Evolutionary conservation across 2,329 filamentous ascomycete species (phyloP).

Genomic region (Stemphylium vesicarium): DNA sequence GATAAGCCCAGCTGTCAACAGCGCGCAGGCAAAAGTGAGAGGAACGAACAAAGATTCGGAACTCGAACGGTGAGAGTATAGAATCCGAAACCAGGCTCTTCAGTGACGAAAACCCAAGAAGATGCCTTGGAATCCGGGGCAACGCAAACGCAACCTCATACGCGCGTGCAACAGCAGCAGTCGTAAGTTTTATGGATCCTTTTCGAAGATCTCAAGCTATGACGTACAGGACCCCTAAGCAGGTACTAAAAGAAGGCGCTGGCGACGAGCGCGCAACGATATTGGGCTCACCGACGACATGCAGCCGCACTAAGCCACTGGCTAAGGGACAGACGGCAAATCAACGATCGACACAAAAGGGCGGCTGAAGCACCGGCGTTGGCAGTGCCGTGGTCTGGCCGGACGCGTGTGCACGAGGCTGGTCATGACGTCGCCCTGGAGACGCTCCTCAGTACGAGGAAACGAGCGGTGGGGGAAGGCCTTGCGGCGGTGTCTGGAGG

Average conservation of each 20-base stretch:
- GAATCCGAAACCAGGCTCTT: constrained; percentile 5
- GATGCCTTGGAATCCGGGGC: constrained; percentile 4
- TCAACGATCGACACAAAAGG: constrained; percentile 10
- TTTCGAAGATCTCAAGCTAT: constrained; percentile 21
- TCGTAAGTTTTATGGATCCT: constrained; percentile 32
- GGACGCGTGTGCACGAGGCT: constrained; percentile 17
- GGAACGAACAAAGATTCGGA: neutral
- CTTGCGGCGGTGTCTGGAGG: constrained; percentile 2
- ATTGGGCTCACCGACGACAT: constrained; percentile 12
- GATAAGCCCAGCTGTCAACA: neutral
- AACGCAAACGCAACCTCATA: constrained; percentile 17
- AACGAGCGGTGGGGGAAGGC: neutral
- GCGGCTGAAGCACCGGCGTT: constrained; percentile 11
- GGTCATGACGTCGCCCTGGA: constrained; percentile 8
- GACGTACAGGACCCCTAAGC: constrained; percentile 27
- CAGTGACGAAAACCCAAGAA: neutral
- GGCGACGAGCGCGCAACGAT: constrained; percentile 12
- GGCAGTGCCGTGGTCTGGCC: neutral
- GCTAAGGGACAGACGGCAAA: constrained; percentile 3
- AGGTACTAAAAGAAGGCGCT: constrained; percentile 7
- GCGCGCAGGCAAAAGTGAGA: neutral
- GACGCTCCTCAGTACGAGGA: neutral
- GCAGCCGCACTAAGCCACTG: constrained; percentile 20
- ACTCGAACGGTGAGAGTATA: neutral
- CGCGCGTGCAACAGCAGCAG: constrained; percentile 30